These are phyloP conservation scores for Picochlorum sp. DNA, from an alignment of 139 green algal genomes.

Conservation along the genomic window DNA sequence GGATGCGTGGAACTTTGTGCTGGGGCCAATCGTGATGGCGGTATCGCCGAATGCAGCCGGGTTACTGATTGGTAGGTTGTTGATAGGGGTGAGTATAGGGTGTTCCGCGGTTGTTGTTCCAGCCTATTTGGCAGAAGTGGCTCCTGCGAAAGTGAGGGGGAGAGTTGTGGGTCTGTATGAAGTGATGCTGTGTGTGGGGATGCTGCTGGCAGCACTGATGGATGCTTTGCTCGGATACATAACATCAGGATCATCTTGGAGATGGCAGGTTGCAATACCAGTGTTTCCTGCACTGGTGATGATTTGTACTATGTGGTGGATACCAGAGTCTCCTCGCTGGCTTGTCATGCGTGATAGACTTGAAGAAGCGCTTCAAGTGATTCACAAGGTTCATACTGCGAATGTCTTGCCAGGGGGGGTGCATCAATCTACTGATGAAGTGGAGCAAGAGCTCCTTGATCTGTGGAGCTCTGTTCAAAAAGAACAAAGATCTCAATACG, in stretches of 20 bases:
- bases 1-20: slow-evolving; percentile 45
- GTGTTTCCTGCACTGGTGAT: slow-evolving; percentile 29
- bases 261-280: slow-evolving; percentile 58
- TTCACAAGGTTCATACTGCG: slow-evolving; percentile 36
- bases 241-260: slow-evolving; percentile 32
- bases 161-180: slow-evolving; percentile 55
- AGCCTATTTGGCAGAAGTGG: slow-evolving; percentile 72
- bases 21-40: slow-evolving; percentile 66
- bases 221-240: slow-evolving; percentile 39
- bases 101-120: slow-evolving; percentile 63
- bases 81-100: slow-evolving; percentile 70
- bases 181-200: slow-evolving; percentile 67
- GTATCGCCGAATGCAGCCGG: slow-evolving; percentile 20
- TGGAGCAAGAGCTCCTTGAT: slow-evolving; percentile 71
- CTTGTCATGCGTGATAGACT: slow-evolving; percentile 53
- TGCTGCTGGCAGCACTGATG: slow-evolving; percentile 46
- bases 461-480: slow-evolving; percentile 71
- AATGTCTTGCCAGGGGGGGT: slow-evolving; percentile 16
- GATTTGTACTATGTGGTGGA: slow-evolving; percentile 33
- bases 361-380: slow-evolving; percentile 54
- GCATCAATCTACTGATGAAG: slow-evolving; percentile 24
- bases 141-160: slow-evolving; percentile 41
- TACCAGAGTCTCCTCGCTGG: slow-evolving; percentile 75
- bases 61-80: slow-evolving; percentile 50
- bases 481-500: slow-evolving; percentile 29